A percentile compares a stretch with the other conserved stretches of the same genome.
Evolutionary conservation across 208 protist genomes (phyloP).

Genomic region (Trypanosoma congolense): DNA sequence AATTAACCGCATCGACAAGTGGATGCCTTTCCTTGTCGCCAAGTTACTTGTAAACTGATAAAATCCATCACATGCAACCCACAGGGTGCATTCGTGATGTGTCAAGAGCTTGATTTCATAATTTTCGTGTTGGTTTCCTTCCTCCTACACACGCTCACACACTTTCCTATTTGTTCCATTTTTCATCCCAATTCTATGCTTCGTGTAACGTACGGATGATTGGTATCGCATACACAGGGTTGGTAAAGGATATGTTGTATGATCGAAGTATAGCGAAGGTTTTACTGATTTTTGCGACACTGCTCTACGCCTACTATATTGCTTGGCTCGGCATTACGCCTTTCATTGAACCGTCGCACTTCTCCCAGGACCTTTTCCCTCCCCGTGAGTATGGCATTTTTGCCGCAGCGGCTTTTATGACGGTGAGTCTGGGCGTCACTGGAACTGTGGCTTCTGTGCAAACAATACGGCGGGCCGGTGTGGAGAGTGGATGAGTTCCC

Average conservation of each 20-base stretch:
- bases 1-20: no score
- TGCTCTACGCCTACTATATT: slow-evolving; percentile 69
- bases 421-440: slow-evolving; percentile 25
- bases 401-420: slow-evolving; percentile 50
- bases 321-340: slow-evolving; percentile 81
- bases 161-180: no score
- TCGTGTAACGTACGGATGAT: no score
- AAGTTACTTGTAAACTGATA: no score
- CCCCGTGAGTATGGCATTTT: slow-evolving; percentile 73
- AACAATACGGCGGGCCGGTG: slow-evolving; percentile 47
- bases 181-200: no score
- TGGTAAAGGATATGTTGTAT: slow-evolving; percentile 37
- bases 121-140: no score
- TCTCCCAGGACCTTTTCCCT: slow-evolving; percentile 70
- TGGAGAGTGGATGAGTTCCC: background rate
- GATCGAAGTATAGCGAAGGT: slow-evolving; percentile 65
- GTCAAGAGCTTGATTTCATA: no score
- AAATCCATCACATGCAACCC: no score
- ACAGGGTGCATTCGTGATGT: no score
- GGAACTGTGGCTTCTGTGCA: slow-evolving; percentile 55
- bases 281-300: slow-evolving; percentile 38
- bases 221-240: background rate
- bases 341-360: slow-evolving; percentile 75
- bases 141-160: no score
- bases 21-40: no score